Conservation (phyloP, 441 rosid genomes). For the Erodium trifolium region DNA sequence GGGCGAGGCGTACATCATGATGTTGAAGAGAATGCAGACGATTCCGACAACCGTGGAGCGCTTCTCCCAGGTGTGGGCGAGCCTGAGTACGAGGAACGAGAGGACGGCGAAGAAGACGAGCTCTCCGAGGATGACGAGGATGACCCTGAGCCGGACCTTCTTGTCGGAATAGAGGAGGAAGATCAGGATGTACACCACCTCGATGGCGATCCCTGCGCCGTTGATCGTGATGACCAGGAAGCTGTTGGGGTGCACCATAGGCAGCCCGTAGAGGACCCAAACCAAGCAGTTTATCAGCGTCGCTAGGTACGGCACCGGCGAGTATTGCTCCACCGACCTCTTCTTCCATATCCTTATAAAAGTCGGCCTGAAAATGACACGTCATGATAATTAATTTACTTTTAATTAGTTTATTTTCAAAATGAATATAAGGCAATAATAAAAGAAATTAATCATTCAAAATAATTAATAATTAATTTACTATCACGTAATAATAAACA, state of each 20-base stretch:
- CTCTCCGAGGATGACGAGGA: constrained; percentile 29
- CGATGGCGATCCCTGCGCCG: constrained; percentile 52
- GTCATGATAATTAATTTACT: too few relatives aligned
- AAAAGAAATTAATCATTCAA: too few relatives aligned
- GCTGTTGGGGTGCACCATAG: constrained; percentile 66
- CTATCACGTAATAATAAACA: too few relatives aligned
- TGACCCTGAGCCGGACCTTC: constrained; percentile 29
- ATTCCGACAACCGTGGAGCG: constrained; percentile 56
- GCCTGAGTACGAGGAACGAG: constrained; percentile 29
- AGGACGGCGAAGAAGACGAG: constrained; percentile 31
- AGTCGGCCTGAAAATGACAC: constrained; percentile 53
- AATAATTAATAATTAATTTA: too few relatives aligned
- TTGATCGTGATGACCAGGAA: constrained; percentile 65
- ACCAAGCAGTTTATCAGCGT: constrained; percentile 68
- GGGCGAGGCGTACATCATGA: constrained; percentile 87
- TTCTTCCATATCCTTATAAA: constrained; percentile 56
- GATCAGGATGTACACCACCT: constrained; percentile 38
- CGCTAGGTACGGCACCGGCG: constrained; percentile 66
- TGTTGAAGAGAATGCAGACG: constrained; percentile 43
- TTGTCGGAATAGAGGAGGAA: constrained; percentile 41
- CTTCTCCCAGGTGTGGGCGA: constrained; percentile 35
- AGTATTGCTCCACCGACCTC: constrained; percentile 71
- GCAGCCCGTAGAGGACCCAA: constrained; percentile 80
- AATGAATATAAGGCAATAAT: too few relatives aligned
- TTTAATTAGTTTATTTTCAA: too few relatives aligned